These are phyloP conservation scores for Capsella rubella DNA, from an alignment of 441 rosid genomes.

Conservation along the genomic window DNA sequence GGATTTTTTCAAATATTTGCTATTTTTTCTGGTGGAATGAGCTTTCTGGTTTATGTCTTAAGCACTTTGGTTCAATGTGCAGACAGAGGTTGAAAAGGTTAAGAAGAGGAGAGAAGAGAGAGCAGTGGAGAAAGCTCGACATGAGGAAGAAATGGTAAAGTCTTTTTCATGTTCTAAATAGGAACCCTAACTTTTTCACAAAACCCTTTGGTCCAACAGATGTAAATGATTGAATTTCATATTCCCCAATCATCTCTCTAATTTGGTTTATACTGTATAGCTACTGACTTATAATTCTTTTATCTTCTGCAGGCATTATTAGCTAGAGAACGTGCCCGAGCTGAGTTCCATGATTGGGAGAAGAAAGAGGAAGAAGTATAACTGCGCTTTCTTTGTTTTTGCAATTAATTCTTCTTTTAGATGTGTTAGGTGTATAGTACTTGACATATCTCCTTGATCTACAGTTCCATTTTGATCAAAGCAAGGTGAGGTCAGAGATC, in stretches of 20 bases:
- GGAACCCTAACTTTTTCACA: slow-evolving; percentile 1
- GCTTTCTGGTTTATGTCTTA: slow-evolving; percentile 9
- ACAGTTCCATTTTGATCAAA: slow-evolving; percentile 97
- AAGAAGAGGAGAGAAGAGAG: slow-evolving; percentile 98
- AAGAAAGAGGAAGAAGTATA: slow-evolving; percentile 94
- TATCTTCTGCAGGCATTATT: slow-evolving; percentile 68
- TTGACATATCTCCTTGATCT: slow-evolving; percentile 41
- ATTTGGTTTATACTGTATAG: neutral
- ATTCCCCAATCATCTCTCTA: neutral
- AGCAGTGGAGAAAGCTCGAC: slow-evolving; percentile 87
- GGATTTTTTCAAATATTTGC: neutral
- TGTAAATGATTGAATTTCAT: neutral
- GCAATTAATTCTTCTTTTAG: slow-evolving; percentile 1
- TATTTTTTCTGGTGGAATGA: slow-evolving; percentile 3
- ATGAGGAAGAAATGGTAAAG: slow-evolving; percentile 94
- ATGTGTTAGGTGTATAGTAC: slow-evolving; percentile 19
- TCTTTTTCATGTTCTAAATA: slow-evolving; percentile 21
- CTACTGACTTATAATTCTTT: slow-evolving; percentile 10
- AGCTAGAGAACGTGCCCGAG: slow-evolving; percentile 97
- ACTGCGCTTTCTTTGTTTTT: slow-evolving; percentile 29
- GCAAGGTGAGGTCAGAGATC: slow-evolving; percentile 90
- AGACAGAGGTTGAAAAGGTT: slow-evolving; percentile 95
- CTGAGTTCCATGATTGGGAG: slow-evolving; percentile 99
- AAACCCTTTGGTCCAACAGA: slow-evolving; percentile 18
- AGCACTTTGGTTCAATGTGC: slow-evolving; percentile 31